Base-by-base conservation (phyloP, 1,284 basidiomycete species). In the Bothia castanella region DNA sequence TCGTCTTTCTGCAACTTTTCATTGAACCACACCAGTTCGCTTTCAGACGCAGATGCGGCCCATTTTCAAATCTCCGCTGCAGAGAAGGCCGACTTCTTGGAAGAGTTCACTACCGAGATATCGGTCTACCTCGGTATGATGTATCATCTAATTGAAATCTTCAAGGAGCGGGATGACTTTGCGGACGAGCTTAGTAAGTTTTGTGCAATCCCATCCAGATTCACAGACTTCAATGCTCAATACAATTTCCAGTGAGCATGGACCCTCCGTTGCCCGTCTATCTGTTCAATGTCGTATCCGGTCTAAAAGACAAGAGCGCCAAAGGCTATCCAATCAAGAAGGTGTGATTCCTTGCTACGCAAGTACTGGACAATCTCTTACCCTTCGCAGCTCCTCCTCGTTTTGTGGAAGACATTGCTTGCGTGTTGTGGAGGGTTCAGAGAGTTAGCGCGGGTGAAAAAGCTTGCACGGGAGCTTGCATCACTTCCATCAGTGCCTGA, bases 291-390 rank as follows among this genome's bases (percentile, higher is more conserved):
- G 79, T 95, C 47, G 86, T 99, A 10, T 87, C 94, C 17, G 85
- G 86, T 29, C 73, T 99, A 44, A 86, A 93, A 56, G 97, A 99
- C 65, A 94, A 93, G 72, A 91, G 89, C 61, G 89, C 93, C 5
- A 95, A 92, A 64, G 93, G 93, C 2, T 97, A 97, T 68, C 94
- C 95, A 0, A 89, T 96, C 58, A 97, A 97, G 73, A 97, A 97
- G 80, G 92, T 90, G 54, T 32, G 51, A 37, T 39, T 23, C 21
- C 16, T 17, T 4, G n/a, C 35, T 47, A 25, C 42, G 21, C 31
- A 23, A 23, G 23, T 13, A 3, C 10, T 17, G 11, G 3, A 7
- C 20, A n/a, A 42, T 3, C 32, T 36, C 52, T 55, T 47, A 56
- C 41, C 8, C 27, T 51, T 43, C 42, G 36, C 64, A 94, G 91